Evolutionary conservation across 1,139 yeast species (phyloP).

Genomic region (Candida buenavistaensis): DNA sequence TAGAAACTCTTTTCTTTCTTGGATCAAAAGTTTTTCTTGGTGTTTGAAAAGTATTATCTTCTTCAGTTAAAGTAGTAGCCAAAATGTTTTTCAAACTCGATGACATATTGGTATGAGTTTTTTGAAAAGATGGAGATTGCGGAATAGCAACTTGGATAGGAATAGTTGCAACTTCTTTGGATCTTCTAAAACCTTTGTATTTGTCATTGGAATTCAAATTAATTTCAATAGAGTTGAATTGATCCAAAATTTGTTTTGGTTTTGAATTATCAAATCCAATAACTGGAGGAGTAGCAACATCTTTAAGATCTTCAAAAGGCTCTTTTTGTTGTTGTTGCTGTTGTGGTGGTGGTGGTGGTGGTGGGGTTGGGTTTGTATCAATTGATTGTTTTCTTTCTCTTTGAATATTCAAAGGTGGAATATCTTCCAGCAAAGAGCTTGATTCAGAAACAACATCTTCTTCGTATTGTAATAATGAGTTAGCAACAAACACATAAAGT

Average conservation of each 20-base stretch:
- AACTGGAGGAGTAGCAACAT: conserved; percentile 13
- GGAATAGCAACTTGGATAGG: conserved; percentile 32
- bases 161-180: conserved; percentile 25
- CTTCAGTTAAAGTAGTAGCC: conserved; percentile 8
- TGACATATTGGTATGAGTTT: conserved; percentile 10
- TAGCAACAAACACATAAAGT: conserved; percentile 42
- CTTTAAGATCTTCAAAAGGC: neutral
- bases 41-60: conserved; percentile 6
- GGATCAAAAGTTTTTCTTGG: conserved; percentile 17
- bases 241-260: conserved; percentile 13
- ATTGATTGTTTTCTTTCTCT: conserved; percentile 9
- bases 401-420: conserved; percentile 19
- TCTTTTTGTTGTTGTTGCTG: neutral
- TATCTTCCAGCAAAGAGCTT: conserved; percentile 16
- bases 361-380: conserved; percentile 5
- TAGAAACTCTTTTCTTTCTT: conserved; percentile 14
- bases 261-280: conserved; percentile 13
- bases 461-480: conserved; percentile 30
- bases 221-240: conserved; percentile 18
- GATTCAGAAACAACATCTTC: conserved; percentile 12
- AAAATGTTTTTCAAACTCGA: conserved; percentile 12
- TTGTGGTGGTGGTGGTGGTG: conserved; percentile 4
- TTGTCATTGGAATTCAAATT: conserved; percentile 34
- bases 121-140: conserved; percentile 11
- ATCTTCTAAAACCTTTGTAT: conserved; percentile 49